Evolutionary conservation across 2,329 filamentous ascomycete genomes (phyloP), one percentile per base, ranked within the genome.

Genomic region (Penicillium hordei): DNA sequence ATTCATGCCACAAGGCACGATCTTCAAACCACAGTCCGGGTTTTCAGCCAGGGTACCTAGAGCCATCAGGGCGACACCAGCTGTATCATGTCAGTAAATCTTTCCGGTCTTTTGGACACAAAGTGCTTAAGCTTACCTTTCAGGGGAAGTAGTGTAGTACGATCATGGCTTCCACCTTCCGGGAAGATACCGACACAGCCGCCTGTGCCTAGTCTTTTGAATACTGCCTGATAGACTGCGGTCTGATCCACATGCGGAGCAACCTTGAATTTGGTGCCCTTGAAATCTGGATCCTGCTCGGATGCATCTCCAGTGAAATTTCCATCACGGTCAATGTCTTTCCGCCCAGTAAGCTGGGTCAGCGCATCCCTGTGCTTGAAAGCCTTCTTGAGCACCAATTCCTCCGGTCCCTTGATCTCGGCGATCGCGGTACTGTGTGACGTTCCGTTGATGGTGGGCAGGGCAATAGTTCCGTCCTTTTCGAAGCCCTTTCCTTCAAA

Each of bases 1-100:
- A 76, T 99, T 99, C 93, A 99, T 97, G 68, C 93, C 93, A 51
- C 94, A 93, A 4, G 94, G 94, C 25, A 99, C 91, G 67, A 99
- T 97, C 76, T 93, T 95, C 60, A 99, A 81, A 31, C 90, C 91
- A 70, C 91, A 96, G 63, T 93, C 83, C 3, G 93, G 93, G 60
- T 93, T 86, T 56, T 91, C 88, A 5, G 90, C 91, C 51, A 97
- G 81, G 1, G 94, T 89, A 39, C 93, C 93, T 36, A 99, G 83
- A 13, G 93, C 94, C 93, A 99, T 99, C 70, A 99, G 94, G 58
- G 94, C 94, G 59, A 99, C 91, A 74, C 93, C 93, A 68, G 94
- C 93, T 86, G 63, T 45, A 27, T 29, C 10, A 29, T 55, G 12
- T 58, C 15, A 56, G 57, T 17, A 10, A 43, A 34, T 13, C 3